Conservation (phyloP, 2,329 filamentous ascomycete genomes). For the Chrysoporthe austroafricana region DNA sequence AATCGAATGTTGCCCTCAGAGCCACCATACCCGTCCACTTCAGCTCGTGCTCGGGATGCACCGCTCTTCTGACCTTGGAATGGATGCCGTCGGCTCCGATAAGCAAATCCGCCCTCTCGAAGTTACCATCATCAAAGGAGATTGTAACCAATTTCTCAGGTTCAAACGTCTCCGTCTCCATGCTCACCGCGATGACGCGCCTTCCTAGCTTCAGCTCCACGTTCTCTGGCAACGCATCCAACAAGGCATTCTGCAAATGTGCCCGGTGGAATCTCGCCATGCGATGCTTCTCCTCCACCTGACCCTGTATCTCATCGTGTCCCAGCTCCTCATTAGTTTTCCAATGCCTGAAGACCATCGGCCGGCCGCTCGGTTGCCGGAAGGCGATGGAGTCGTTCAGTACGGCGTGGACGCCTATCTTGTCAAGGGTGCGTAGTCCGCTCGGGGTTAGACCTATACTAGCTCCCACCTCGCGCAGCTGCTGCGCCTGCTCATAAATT, state of each 20-base stretch:
- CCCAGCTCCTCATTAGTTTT: slow-evolving; percentile 43
- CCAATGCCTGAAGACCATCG: slow-evolving; percentile 44
- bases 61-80: slow-evolving; percentile 13
- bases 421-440: slow-evolving; percentile 41
- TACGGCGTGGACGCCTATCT: slow-evolving; percentile 39
- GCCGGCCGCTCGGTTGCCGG: slow-evolving; percentile 37
- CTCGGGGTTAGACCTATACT: slow-evolving; percentile 44
- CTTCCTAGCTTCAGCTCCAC: too few relatives aligned
- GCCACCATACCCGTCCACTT: slow-evolving; percentile 44
- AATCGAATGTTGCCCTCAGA: slow-evolving; percentile 42
- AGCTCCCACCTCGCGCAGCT: slow-evolving; percentile 43
- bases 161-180: too few relatives aligned
- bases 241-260: slow-evolving; percentile 40
- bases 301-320: slow-evolving; percentile 37
- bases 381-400: slow-evolving; percentile 40
- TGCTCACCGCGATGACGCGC: too few relatives aligned
- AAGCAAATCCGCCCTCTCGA: slow-evolving; percentile 11
- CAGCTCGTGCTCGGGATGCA: slow-evolving; percentile 32
- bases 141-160: slow-evolving; percentile 27
- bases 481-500: slow-evolving; percentile 39
- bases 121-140: slow-evolving; percentile 7
- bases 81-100: slow-evolving; percentile 20
- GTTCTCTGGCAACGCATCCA: slow-evolving; percentile 35
- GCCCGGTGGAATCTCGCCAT: slow-evolving; percentile 42
- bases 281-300: slow-evolving; percentile 37